phyloP scores from a whole-genome alignment of 257 asterid genomes.

The Rhazya stricta region DNA sequence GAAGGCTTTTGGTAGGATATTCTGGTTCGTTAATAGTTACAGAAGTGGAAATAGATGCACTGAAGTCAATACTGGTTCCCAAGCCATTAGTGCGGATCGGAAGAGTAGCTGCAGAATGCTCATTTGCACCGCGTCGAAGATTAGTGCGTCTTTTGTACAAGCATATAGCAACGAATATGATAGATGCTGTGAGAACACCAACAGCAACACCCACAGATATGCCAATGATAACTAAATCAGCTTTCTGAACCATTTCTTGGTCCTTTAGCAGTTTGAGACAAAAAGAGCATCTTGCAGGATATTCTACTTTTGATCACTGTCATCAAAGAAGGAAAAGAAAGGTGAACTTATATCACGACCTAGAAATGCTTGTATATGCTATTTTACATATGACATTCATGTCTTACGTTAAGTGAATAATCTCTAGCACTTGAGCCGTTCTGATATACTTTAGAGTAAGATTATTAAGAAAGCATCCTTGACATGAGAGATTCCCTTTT shows the following conservation, averaged over 20 bases:
- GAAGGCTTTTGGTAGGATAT: constrained; percentile 36
- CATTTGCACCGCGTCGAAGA: constrained; percentile 42
- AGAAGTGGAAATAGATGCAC: constrained; percentile 59
- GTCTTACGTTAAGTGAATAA: neutral
- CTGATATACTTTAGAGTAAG: neutral
- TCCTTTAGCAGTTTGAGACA: constrained; percentile 31
- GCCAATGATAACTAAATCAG: constrained; percentile 78
- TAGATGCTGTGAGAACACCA: constrained; percentile 63
- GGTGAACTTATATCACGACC: neutral
- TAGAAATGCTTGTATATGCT: neutral
- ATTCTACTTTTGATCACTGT: constrained; percentile 15
- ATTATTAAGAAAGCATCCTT: neutral
- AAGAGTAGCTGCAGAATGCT: constrained; percentile 48
- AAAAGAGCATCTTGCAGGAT: constrained; percentile 52
- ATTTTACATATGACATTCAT: neutral
- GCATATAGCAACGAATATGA: constrained; percentile 53
- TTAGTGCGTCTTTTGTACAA: constrained; percentile 60
- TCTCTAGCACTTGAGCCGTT: neutral
- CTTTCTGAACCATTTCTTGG: constrained; percentile 60
- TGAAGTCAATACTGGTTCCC: constrained; percentile 52
- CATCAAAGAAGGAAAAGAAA: constrained; percentile 10
- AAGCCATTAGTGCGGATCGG: constrained; percentile 83
- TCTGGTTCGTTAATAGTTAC: constrained; percentile 32
- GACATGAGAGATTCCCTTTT: neutral
- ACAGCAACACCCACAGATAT: constrained; percentile 69